Evolutionary conservation across 176 grass and related monocot species (phyloP).

Genomic region (Oryza longistaminata): DNA sequence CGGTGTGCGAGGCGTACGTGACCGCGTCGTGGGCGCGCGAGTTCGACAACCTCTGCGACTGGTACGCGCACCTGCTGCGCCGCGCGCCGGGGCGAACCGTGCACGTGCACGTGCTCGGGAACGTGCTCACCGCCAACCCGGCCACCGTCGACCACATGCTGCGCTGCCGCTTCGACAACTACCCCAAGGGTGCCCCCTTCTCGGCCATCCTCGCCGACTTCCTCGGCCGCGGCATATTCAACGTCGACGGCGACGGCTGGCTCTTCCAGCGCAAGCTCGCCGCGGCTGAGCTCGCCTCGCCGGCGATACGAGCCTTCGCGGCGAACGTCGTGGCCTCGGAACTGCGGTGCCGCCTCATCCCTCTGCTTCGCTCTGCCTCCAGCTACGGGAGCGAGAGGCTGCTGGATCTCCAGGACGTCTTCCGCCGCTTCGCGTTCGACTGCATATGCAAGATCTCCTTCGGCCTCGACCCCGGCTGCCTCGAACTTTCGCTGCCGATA

Average conservation of each 20-base stretch:
- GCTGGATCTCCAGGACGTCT: constrained; percentile 75
- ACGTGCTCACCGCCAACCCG: constrained; percentile 73
- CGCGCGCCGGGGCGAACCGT: constrained; percentile 67
- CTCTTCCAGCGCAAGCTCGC: constrained; percentile 80
- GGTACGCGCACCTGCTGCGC: constrained; percentile 82
- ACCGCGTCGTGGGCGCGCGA: constrained; percentile 72
- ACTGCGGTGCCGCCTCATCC: constrained; percentile 59
- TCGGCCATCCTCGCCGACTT: constrained; percentile 80
- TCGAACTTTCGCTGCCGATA: constrained; percentile 55
- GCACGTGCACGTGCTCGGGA: constrained; percentile 73
- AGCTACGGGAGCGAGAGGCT: constrained; percentile 9
- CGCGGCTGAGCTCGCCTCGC: constrained; percentile 44
- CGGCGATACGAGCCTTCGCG: constrained; percentile 51
- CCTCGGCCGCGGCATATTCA: constrained; percentile 84
- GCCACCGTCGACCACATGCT: constrained; percentile 74
- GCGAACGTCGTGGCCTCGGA: constrained; percentile 54
- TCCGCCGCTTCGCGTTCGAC: constrained; percentile 74
- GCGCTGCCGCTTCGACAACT: constrained; percentile 66
- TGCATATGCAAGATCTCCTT: constrained; percentile 85
- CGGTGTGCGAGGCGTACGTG: constrained; percentile 67
- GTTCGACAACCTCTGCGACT: constrained; percentile 86
- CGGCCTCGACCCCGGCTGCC: constrained; percentile 68
- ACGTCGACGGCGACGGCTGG: constrained; percentile 75
- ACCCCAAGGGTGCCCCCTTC: constrained; percentile 76
- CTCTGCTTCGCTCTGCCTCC: constrained; percentile 55